A percentile compares a stretch with the other conserved stretches of the same genome.
Conservation (phyloP, 768 basidiomycete genomes). For the Auriscalpium orientale region DNA sequence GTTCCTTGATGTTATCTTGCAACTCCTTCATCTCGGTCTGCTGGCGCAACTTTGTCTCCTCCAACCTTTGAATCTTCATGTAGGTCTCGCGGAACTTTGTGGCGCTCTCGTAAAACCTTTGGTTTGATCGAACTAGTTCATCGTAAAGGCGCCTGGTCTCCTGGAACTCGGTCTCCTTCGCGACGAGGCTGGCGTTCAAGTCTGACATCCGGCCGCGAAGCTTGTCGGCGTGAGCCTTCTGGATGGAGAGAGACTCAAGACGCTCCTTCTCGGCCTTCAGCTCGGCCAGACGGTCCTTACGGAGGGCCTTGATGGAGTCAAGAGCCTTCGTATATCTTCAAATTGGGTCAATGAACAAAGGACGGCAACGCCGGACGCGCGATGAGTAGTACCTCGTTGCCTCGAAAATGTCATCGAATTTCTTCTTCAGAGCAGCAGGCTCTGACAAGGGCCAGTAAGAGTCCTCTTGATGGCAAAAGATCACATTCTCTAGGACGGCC, state of each 20-base stretch:
- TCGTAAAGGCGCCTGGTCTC: constrained; percentile 61
- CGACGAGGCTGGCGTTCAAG: constrained; percentile 50
- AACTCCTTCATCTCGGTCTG: constrained; percentile 56
- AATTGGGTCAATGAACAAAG: not conserved
- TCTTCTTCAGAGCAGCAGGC: constrained; percentile 88
- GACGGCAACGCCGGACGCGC: too few relatives aligned
- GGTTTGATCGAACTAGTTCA: constrained; percentile 56
- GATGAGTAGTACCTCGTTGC: constrained; percentile 67
- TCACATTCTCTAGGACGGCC: constrained; percentile 97
- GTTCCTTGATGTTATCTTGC: constrained; percentile 56
- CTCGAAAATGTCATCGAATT: constrained; percentile 99
- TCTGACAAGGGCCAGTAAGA: constrained; percentile 97
- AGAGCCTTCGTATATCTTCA: constrained; percentile 92
- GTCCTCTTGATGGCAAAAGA: constrained; percentile 99
- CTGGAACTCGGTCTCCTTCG: constrained; percentile 70
- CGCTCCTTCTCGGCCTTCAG: constrained; percentile 91
- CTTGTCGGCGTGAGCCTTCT: constrained; percentile 85
- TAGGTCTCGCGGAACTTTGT: constrained; percentile 84
- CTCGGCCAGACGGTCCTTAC: constrained; percentile 87
- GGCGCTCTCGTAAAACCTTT: constrained; percentile 74
- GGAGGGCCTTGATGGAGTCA: constrained; percentile 80
- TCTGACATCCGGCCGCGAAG: constrained; percentile 60
- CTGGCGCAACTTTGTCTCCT: constrained; percentile 53
- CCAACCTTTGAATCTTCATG: constrained; percentile 54
- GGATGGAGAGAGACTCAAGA: constrained; percentile 64